Percentiles rank a stretch among this genome's conserved stretches.
These are phyloP conservation scores for Coprinopsis sp. DNA, from an alignment of 768 basidiomycete genomes.

Conservation along the genomic window DNA sequence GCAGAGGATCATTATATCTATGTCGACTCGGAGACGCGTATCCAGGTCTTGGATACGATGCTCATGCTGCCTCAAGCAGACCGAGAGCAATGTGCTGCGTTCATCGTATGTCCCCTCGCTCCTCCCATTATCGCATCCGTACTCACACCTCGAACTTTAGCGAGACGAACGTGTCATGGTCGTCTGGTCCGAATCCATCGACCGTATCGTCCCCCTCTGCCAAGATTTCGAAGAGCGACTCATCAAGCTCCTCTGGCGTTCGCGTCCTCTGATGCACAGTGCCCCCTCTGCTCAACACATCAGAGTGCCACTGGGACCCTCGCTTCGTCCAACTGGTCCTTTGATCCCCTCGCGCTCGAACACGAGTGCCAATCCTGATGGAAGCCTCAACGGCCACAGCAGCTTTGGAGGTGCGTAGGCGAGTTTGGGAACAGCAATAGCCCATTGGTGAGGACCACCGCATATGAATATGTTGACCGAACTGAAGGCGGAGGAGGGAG, in stretches of 20 bases:
- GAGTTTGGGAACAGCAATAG: no score
- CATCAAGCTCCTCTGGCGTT: slow-evolving; percentile 77
- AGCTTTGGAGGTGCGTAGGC: no score
- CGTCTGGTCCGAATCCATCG: slow-evolving; percentile 79
- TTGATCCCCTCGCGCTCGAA: no score
- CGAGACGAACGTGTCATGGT: slow-evolving; percentile 81
- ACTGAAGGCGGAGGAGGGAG: no score
- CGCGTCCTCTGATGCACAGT: slow-evolving; percentile 24
- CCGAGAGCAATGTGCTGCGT: slow-evolving; percentile 85
- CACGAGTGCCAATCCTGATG: no score
- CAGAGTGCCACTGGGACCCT: slow-evolving; percentile 8
- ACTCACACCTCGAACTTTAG: slow-evolving; percentile 26
- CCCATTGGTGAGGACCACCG: no score
- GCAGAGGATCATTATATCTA: slow-evolving; percentile 57
- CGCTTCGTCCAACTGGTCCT: no score
- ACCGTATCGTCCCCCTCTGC: slow-evolving; percentile 69
- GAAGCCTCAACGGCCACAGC: no score
- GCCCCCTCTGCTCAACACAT: slow-evolving; percentile 11
- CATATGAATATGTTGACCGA: no score
- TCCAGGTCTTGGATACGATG: slow-evolving; percentile 81
- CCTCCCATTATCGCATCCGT: not conserved
- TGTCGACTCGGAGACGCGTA: slow-evolving; percentile 79
- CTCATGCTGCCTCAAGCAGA: slow-evolving; percentile 72
- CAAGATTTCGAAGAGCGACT: slow-evolving; percentile 73
- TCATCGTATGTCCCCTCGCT: slow-evolving; percentile 52